Conservation (phyloP, 768 basidiomycete genomes). For the Boletellus sp. region DNA sequence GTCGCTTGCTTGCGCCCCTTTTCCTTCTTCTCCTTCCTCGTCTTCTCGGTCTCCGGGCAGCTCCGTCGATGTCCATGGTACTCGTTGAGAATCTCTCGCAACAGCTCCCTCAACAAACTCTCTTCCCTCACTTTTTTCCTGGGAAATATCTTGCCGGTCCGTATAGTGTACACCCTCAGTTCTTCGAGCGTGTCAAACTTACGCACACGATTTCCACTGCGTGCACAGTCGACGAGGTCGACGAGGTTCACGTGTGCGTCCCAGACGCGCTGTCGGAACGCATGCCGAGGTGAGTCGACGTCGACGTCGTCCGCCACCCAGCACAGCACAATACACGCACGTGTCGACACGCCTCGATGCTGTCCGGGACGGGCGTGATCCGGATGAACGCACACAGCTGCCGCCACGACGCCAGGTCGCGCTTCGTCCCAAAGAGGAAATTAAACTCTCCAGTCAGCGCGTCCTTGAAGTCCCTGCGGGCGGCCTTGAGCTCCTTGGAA, state of each 20-base stretch:
- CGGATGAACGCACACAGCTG: conserved; percentile 21
- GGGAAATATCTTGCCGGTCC: conserved; percentile 25
- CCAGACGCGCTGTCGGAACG: conserved; percentile 13
- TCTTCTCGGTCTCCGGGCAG: conserved; percentile 13
- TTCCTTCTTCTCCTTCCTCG: conserved; percentile 11
- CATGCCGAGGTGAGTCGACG: too few species aligned
- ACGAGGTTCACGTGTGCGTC: conserved; percentile 34
- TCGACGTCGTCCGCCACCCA: too few species aligned
- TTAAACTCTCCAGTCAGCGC: conserved; percentile 28
- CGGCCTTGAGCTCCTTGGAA: background rate
- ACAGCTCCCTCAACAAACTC: conserved; percentile 28
- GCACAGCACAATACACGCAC: conserved; percentile 7
- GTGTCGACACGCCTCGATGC: conserved; percentile 11
- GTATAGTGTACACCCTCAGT: conserved; percentile 26
- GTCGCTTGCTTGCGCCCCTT: conserved; percentile 11
- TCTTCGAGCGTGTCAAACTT: conserved; percentile 23
- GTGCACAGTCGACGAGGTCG: conserved; percentile 26
- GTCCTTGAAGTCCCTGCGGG: conserved; percentile 9
- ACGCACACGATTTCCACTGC: conserved; percentile 14
- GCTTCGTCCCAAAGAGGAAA: conserved; percentile 16
- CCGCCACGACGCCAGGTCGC: conserved; percentile 22
- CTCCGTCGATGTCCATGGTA: conserved; percentile 18
- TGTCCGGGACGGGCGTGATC: conserved; percentile 20
- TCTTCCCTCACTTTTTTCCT: too few species aligned
- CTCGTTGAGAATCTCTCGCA: conserved; percentile 25